phyloP scores from a whole-genome alignment of 768 basidiomycete species.

The Leccinum uliginosum region DNA sequence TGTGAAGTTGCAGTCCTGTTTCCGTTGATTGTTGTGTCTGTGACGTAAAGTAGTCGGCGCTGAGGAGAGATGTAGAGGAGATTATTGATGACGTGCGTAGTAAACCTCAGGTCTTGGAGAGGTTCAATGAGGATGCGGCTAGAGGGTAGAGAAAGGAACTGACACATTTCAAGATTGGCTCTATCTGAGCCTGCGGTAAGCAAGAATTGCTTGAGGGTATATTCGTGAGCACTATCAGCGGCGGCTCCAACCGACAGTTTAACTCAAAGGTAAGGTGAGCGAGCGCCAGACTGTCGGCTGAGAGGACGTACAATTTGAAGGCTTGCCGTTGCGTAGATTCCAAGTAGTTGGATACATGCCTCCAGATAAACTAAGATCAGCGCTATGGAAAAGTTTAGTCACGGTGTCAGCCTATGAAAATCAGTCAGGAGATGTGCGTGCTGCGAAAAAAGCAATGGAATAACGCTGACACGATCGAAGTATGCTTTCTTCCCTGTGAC shows the following conservation, averaged over 20 bases:
- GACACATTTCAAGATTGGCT: slow-evolving; percentile 63
- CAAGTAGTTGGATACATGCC: slow-evolving; percentile 66
- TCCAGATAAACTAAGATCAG: slow-evolving; percentile 42
- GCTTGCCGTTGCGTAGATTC: slow-evolving; percentile 45
- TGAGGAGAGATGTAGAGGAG: slow-evolving; percentile 65
- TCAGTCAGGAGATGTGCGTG: not conserved
- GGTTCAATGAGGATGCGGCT: slow-evolving; percentile 5
- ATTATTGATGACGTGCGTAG: slow-evolving; percentile 57
- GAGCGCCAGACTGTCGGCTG: not conserved
- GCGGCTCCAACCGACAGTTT: slow-evolving; percentile 59
- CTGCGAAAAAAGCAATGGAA: not conserved
- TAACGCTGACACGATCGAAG: slow-evolving; percentile 45
- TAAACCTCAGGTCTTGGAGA: slow-evolving; percentile 52
- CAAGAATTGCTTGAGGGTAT: slow-evolving; percentile 70
- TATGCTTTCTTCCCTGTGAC: slow-evolving; percentile 67
- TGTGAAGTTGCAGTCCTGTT: slow-evolving; percentile 39
- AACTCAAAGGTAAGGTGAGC: slow-evolving; percentile 15
- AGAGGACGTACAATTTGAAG: slow-evolving; percentile 42
- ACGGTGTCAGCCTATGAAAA: slow-evolving; percentile 42
- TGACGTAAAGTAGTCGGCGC: slow-evolving; percentile 65
- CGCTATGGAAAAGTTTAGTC: slow-evolving; percentile 42
- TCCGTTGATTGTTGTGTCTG: slow-evolving; percentile 39
- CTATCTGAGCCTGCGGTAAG: slow-evolving; percentile 61
- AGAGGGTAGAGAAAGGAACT: slow-evolving; percentile 15
- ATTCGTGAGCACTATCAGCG: slow-evolving; percentile 76